Base-by-base conservation (phyloP, 768 basidiomycete genomes). In the Podaxis rugospora region DNA sequence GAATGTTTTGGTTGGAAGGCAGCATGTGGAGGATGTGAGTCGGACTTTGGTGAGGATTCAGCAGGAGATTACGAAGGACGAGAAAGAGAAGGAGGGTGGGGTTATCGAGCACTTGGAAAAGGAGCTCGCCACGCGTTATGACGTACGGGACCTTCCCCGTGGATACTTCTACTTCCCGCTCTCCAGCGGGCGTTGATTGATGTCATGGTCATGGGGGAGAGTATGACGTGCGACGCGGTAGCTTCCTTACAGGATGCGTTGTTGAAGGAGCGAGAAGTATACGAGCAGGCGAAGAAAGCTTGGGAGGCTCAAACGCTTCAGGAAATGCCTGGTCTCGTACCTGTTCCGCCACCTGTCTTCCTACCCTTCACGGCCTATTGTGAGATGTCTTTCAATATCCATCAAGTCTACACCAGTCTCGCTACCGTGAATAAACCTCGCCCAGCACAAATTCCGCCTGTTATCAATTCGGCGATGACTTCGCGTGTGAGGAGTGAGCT, bases 81-180 rank as follows among this genome's bases (percentile, higher is more conserved):
- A 16, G 9, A 32, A 42, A 25, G 13, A 49, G 7, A 25, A 25
- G 3, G 54, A 58, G 0, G 40, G 16, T 16, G 40, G 40, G 0
- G 68, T 66, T 1, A 57, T 70, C 32, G 68, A 65, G 14, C 65
- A 69, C 57, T 63, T 72, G 23, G 65, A 67, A 18, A 62, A 59
- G 23, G 62, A 63, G 37, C 55, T 78, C 35, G 67, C 67, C 35
- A 63, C 65, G 21, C 71, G 75, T 0, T 78, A 77, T 51, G 70
- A 66, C 4, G 65, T 74, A 1, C 65, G 58, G 1, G 71, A 77
- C 57, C 66, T 79, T 3, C 78, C 76, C 1, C 72, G 74, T 42
- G 77, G 77, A 3, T 78, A 75, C 58, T 78, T 75, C 66, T 78
- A 74, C 65, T 73, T 77, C 59, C 72, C 76, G 1, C 68, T 76